phyloP scores from a whole-genome alignment of 345 rosid species.

The Ceriops zippeliana region DNA sequence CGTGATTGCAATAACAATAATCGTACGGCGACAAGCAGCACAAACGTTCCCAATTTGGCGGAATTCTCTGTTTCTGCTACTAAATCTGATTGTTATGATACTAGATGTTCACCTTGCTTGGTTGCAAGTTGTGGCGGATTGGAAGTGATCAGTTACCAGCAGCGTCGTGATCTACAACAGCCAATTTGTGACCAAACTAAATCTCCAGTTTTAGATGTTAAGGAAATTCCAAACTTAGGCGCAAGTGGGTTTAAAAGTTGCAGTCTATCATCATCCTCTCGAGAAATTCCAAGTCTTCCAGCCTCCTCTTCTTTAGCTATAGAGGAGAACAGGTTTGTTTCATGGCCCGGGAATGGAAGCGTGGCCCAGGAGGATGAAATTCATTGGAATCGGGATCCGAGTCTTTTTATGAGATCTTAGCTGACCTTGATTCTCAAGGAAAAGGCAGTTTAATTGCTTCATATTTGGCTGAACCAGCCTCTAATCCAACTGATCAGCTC shows the following conservation, averaged over 20 bases:
- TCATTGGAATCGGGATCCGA: slow-evolving; percentile 9
- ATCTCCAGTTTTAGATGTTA: not conserved
- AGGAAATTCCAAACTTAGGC: slow-evolving; percentile 5
- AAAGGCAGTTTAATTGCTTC: not conserved
- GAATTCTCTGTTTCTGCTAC: not conserved
- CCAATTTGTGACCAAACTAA: slow-evolving; percentile 11
- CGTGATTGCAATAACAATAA: not conserved
- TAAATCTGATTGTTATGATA: not conserved
- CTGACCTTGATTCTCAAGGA: slow-evolving; percentile 10
- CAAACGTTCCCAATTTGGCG: not conserved
- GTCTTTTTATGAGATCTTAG: slow-evolving; percentile 4
- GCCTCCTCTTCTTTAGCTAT: slow-evolving; percentile 5
- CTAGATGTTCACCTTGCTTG: not conserved
- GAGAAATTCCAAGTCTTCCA: slow-evolving; percentile 12
- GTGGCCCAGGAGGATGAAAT: not conserved
- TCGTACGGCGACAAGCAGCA: not conserved
- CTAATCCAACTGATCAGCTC: not conserved
- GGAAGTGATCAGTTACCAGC: not conserved
- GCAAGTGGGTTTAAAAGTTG: slow-evolving; percentile 6
- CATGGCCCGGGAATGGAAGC: slow-evolving; percentile 3
- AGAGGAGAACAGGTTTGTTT: slow-evolving; percentile 9
- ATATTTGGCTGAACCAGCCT: not conserved
- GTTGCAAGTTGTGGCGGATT: not conserved
- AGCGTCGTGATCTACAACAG: slow-evolving; percentile 1
- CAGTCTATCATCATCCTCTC: not conserved